Evolutionary conservation across 1,139 yeast species (phyloP).

Genomic region (Pichia sp.): DNA sequence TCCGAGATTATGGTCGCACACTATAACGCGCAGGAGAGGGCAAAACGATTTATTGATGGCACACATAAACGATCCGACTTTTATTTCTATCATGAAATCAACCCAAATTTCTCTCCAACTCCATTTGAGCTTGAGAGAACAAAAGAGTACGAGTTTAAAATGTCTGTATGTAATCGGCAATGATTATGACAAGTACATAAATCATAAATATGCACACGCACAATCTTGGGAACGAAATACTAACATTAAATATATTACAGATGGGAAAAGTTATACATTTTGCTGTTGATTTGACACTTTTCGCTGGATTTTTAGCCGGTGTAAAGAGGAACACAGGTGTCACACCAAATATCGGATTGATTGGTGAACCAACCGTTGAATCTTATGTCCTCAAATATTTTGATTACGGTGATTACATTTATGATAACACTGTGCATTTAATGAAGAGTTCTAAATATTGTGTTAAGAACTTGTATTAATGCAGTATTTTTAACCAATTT

Average conservation of each 20-base stretch:
- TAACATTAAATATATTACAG: background rate
- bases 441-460: slow-evolving; percentile 73
- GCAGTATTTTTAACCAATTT: too few relatives aligned
- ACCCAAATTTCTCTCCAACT: too few relatives aligned
- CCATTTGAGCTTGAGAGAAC: too few relatives aligned
- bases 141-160: too few relatives aligned
- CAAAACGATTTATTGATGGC: too few relatives aligned
- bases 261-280: slow-evolving; percentile 50
- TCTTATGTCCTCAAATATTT: slow-evolving; percentile 62
- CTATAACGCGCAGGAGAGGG: background rate
- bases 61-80: too few relatives aligned
- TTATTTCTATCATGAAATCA: too few relatives aligned
- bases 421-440: slow-evolving; percentile 66
- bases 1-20: background rate
- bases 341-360: slow-evolving; percentile 39
- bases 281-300: slow-evolving; percentile 65
- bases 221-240: too few relatives aligned
- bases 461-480: slow-evolving; percentile 41
- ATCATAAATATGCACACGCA: too few relatives aligned
- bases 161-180: too few relatives aligned
- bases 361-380: slow-evolving; percentile 46
- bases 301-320: slow-evolving; percentile 85
- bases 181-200: too few relatives aligned
- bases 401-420: slow-evolving; percentile 77
- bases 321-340: slow-evolving; percentile 84